Conservation (phyloP, 148 eudicot species). For the Nyssa sinensis region DNA sequence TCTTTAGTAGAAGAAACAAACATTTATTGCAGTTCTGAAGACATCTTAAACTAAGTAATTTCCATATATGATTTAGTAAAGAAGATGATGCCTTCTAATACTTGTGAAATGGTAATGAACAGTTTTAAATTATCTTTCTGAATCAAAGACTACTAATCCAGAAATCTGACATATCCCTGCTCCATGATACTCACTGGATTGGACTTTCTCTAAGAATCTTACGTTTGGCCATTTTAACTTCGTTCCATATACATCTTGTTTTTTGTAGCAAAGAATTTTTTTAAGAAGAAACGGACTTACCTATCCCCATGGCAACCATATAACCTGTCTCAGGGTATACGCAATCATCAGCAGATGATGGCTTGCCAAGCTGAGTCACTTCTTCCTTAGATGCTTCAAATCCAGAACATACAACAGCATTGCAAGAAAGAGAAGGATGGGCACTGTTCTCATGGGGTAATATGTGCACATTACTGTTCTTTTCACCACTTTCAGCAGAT, state of each 20-base stretch:
- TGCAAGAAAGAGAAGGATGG: constrained; percentile 95
- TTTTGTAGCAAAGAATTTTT: background rate
- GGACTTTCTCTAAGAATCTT: background rate
- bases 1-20: background rate
- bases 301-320: constrained; percentile 63
- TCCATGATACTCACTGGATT: constrained; percentile 1
- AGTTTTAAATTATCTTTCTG: background rate
- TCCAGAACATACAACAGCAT: constrained; percentile 90
- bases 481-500: constrained; percentile 93
- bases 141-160: background rate
- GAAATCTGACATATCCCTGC: background rate
- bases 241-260: background rate
- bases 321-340: constrained; percentile 62
- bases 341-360: constrained; percentile 57
- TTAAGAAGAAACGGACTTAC: constrained; percentile 22
- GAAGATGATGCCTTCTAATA: background rate
- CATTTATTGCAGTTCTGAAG: background rate
- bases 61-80: background rate
- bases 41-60: too few relatives aligned
- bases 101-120: background rate
- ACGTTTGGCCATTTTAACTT: background rate
- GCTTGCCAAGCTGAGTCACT: constrained; percentile 81
- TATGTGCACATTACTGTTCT: constrained; percentile 62
- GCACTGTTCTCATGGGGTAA: constrained; percentile 58
- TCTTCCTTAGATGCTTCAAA: constrained; percentile 91